Evolutionary conservation across 2,329 filamentous ascomycete genomes (phyloP), one percentile per base, ranked within the genome.

Genomic region (Aspergillus udagawae): DNA sequence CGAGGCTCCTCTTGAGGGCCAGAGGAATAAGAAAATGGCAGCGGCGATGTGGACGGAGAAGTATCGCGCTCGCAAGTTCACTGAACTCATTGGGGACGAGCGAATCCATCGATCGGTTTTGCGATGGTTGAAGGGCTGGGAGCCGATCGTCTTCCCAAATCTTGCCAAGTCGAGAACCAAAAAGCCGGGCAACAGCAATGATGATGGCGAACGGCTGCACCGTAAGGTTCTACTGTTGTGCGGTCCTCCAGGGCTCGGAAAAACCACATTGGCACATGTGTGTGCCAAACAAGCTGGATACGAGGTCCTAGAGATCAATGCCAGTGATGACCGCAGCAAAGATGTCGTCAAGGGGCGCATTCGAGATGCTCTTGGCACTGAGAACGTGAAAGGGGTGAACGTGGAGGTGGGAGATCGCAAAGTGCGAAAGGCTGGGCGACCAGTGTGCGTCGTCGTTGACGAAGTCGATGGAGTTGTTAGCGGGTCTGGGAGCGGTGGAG

Each of bases 231-330:
- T 99, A 10, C 83, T 99, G 68, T 79, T 99, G 17, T 92, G 93
- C 0, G 95, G 94, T 0, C 92, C 94, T 0, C 94, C 94, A 0
- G 94, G 94, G 1, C 79, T 99, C 10, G 94, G 94, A 28, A 99
- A 99, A 78, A 99, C 94, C 0, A 99, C 94, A 0, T 75, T 99
- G 50, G 94, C 94, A 1, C 94, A 99, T 74, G 94, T 99, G 0
- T 97, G 94, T 71, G 95, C 95, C 0, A 87, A 83, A 64, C 94
- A 99, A 75, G 94, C 94, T 4, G 94, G 94, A 0, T 99, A 99
- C 67, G 94, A 97, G 68, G 90, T 96, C 1, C 84, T 97, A 70
- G 94, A 99, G 72, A 96, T 99, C 75, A 99, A 99, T 67, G 94
- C 95, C 8, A 97, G 93, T 66, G 94, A 99, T 69, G 95, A 99